A percentile compares a stretch with the other conserved stretches of the same genome.
Evolutionary conservation across 2,329 filamentous ascomycete species (phyloP).

Genomic region (Venturia effusa): DNA sequence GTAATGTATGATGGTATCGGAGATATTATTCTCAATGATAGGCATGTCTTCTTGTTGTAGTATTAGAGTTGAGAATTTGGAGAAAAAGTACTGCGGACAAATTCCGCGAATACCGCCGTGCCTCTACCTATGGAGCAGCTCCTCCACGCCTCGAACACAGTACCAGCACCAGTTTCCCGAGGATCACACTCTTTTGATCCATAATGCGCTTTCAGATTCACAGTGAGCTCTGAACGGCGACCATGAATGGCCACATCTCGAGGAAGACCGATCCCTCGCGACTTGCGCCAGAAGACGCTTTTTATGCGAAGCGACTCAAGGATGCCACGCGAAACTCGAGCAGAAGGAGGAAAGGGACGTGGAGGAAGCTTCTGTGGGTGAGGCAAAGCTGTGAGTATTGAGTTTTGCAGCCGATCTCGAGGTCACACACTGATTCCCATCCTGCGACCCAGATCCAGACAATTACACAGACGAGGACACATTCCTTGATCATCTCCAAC

Average conservation of each 20-base stretch:
- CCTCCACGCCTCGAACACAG: neutral
- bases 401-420: slow-evolving; percentile 11
- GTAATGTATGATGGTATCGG: too few species aligned
- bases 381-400: slow-evolving; percentile 73
- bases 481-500: slow-evolving; percentile 89
- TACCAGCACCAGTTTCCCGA: neutral
- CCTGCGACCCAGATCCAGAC: slow-evolving; percentile 60
- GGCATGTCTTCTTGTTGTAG: too few species aligned
- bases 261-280: slow-evolving; percentile 29
- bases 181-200: neutral
- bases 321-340: slow-evolving; percentile 51
- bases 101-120: too few species aligned
- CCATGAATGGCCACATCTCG: neutral
- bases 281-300: slow-evolving; percentile 77
- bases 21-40: too few species aligned
- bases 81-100: too few species aligned
- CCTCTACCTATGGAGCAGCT: too few species aligned
- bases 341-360: slow-evolving; percentile 55
- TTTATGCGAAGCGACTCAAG: slow-evolving; percentile 46
- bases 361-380: slow-evolving; percentile 97
- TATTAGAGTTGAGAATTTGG: too few species aligned
- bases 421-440: neutral
- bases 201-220: neutral
- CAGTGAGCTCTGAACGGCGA: neutral
- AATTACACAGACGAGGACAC: slow-evolving; percentile 97